These are phyloP conservation scores for Chlorociboria aeruginascens DNA, from an alignment of 495 filamentous ascomycete species.

Conservation along the genomic window DNA sequence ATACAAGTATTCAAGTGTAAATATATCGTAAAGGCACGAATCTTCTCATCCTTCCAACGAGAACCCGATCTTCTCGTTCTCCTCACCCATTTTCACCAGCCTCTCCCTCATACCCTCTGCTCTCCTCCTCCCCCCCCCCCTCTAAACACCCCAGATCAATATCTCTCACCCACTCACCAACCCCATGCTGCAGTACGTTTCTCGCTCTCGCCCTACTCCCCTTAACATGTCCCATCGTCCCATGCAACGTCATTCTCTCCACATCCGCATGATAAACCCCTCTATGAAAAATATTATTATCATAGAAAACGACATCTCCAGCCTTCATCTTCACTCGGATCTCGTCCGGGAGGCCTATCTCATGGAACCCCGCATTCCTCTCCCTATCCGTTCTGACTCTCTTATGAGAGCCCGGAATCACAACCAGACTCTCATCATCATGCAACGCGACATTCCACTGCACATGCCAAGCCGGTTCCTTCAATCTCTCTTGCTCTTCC, in stretches of 20 bases:
- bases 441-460: constrained; percentile 73
- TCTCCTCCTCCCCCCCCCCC: constrained; percentile 36
- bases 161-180: constrained; percentile 58
- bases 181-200: constrained; percentile 78
- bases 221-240: constrained; percentile 54
- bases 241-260: constrained; percentile 69
- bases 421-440: constrained; percentile 51
- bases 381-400: constrained; percentile 55
- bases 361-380: constrained; percentile 47
- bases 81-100: constrained; percentile 48
- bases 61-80: constrained; percentile 45
- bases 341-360: constrained; percentile 43
- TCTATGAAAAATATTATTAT: constrained; percentile 78
- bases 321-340: constrained; percentile 49
- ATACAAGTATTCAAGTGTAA: background rate
- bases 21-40: background rate
- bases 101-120: constrained; percentile 40
- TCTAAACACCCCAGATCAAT: constrained; percentile 41
- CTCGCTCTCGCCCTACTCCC: constrained; percentile 46
- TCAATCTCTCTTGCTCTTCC: constrained; percentile 42
- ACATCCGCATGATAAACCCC: constrained; percentile 53
- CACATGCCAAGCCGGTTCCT: constrained; percentile 44
- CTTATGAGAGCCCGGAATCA: constrained; percentile 59
- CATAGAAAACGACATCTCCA: constrained; percentile 73
- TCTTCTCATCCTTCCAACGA: constrained; percentile 30